These are phyloP conservation scores for Botrytis porri DNA, from an alignment of 2,329 filamentous ascomycete species.

Conservation along the genomic window DNA sequence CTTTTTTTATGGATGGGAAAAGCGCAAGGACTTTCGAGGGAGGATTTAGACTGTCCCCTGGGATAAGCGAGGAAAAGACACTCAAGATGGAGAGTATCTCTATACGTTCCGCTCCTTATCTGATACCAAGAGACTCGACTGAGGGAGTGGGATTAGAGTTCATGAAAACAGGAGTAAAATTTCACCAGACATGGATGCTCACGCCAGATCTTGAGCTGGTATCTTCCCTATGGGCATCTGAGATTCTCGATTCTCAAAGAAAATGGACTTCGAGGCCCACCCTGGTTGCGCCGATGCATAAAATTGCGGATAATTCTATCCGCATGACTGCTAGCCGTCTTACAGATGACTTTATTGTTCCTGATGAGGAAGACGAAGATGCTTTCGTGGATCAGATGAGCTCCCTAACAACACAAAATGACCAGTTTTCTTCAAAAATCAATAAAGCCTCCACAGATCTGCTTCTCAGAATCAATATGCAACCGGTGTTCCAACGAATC, in stretches of 20 bases:
- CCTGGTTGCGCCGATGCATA: slow-evolving; percentile 22
- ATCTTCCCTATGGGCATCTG: slow-evolving; percentile 40
- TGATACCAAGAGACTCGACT: not conserved
- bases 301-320: slow-evolving; percentile 15
- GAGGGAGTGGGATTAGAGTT: slow-evolving; percentile 33
- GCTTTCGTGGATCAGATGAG: not conserved
- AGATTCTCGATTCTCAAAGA: not conserved
- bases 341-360: slow-evolving; percentile 34
- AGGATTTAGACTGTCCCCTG: slow-evolving; percentile 25
- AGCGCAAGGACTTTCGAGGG: slow-evolving; percentile 26
- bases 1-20: slow-evolving; percentile 25
- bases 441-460: not conserved
- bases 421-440: not conserved
- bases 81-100: not conserved
- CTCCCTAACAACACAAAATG: not conserved
- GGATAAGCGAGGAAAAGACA: not conserved
- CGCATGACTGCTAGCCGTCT: slow-evolving; percentile 16
- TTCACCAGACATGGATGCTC: slow-evolving; percentile 49
- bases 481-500: slow-evolving; percentile 7
- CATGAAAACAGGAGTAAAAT: slow-evolving; percentile 40
- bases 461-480: slow-evolving; percentile 17
- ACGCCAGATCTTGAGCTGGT: slow-evolving; percentile 45
- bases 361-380: slow-evolving; percentile 25
- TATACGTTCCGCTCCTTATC: not conserved
- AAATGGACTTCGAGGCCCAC: slow-evolving; percentile 1